Evolutionary conservation across 495 filamentous ascomycete genomes (phyloP).

Genomic region (Gamarada debralockiae): DNA sequence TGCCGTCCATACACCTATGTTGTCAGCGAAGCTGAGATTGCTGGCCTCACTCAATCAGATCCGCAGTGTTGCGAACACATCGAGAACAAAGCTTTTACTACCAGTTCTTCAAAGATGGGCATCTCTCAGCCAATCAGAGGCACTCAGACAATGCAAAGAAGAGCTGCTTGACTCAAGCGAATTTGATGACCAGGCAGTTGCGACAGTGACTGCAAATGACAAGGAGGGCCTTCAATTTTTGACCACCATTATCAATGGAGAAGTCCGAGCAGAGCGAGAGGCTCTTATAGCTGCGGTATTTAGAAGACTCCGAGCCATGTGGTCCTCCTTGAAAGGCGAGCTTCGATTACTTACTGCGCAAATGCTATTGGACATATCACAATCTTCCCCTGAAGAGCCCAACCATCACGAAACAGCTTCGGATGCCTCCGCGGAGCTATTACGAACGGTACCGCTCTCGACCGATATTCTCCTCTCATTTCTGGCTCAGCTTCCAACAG

Average conservation of each 20-base stretch:
- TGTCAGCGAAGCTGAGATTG: slow-evolving; percentile 62
- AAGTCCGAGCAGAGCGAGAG: slow-evolving; percentile 36
- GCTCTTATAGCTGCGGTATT: slow-evolving; percentile 58
- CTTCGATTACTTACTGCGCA: slow-evolving; percentile 54
- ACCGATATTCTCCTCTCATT: slow-evolving; percentile 66
- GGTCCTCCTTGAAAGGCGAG: slow-evolving; percentile 65
- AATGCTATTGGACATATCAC: slow-evolving; percentile 42
- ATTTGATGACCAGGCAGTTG: slow-evolving; percentile 56
- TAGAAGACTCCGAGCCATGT: slow-evolving; percentile 60
- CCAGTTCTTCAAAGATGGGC: slow-evolving; percentile 67
- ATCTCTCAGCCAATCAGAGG: slow-evolving; percentile 36
- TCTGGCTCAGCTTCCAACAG: slow-evolving; percentile 62
- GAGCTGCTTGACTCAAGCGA: slow-evolving; percentile 59
- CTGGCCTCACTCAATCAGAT: slow-evolving; percentile 66
- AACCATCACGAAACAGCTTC: slow-evolving; percentile 23
- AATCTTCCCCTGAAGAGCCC: background rate
- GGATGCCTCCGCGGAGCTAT: slow-evolving; percentile 59
- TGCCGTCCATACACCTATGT: slow-evolving; percentile 58
- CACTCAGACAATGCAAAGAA: slow-evolving; percentile 28
- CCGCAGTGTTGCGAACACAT: slow-evolving; percentile 60
- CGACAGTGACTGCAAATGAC: slow-evolving; percentile 62
- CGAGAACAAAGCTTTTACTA: slow-evolving; percentile 64
- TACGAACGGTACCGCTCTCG: slow-evolving; percentile 64
- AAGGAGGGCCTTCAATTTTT: slow-evolving; percentile 61
- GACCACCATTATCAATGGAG: slow-evolving; percentile 45